phyloP scores from a whole-genome alignment of 352 stramenopile genomes.

The Globisporangium paddicum region DNA sequence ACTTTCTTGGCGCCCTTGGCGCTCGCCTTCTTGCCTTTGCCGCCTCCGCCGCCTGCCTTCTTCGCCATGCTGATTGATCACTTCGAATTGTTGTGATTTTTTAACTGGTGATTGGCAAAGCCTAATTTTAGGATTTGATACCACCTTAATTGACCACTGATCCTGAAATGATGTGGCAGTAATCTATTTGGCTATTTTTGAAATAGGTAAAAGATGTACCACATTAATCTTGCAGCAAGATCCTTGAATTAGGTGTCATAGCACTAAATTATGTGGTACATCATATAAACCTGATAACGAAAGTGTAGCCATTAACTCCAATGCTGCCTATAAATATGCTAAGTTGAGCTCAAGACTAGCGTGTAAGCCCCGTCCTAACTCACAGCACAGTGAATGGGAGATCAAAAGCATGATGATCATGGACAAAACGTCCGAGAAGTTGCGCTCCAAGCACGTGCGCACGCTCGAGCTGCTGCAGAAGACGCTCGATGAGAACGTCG shows the following conservation, averaged over 20 bases:
- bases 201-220: background rate
- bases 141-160: background rate
- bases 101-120: background rate
- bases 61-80: slow-evolving; percentile 4
- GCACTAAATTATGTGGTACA: background rate
- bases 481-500: slow-evolving; percentile 73
- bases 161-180: background rate
- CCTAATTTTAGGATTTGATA: background rate
- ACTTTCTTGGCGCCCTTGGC: slow-evolving; percentile 9
- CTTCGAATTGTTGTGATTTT: background rate
- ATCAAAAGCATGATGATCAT: slow-evolving; percentile 36
- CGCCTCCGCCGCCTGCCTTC: background rate
- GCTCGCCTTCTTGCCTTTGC: slow-evolving; percentile 14
- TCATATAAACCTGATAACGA: background rate
- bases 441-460: slow-evolving; percentile 76
- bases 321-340: background rate
- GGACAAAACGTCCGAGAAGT: slow-evolving; percentile 58
- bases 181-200: background rate
- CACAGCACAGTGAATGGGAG: background rate
- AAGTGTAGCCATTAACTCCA: background rate
- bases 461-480: slow-evolving; percentile 78
- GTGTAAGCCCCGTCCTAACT: background rate
- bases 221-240: background rate
- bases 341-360: background rate
- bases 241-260: background rate